Percentiles rank a stretch among this genome's conserved stretches.
Conservation (phyloP, 768 basidiomycete species). For the Postia placenta region DNA sequence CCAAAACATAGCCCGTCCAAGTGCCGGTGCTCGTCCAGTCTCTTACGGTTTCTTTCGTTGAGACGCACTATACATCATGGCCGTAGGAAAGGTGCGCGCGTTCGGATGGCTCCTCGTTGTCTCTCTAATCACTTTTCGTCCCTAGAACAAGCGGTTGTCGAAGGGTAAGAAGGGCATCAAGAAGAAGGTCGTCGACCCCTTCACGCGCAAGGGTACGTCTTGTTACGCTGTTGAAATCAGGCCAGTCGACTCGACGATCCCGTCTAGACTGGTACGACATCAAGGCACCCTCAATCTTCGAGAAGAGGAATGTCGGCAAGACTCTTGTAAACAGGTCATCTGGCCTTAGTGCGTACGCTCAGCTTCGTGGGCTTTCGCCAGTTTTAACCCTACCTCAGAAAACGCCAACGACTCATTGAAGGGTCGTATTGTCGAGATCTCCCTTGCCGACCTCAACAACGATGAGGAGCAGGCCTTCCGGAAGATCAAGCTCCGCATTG, state of each 20-base stretch:
- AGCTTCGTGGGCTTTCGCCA: not conserved
- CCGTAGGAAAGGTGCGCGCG: slow-evolving; percentile 76
- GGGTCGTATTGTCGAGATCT: slow-evolving; percentile 94
- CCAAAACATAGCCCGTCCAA: slow-evolving; percentile 45
- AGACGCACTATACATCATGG: slow-evolving; percentile 50
- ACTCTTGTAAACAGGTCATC: slow-evolving; percentile 97
- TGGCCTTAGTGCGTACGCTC: slow-evolving; percentile 87
- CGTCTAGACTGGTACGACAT: slow-evolving; percentile 95
- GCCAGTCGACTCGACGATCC: too few relatives aligned
- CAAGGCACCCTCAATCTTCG: slow-evolving; percentile 97
- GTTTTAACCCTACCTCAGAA: slow-evolving; percentile 44
- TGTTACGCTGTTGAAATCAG: too few relatives aligned
- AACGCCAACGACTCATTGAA: slow-evolving; percentile 98
- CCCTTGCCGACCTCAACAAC: slow-evolving; percentile 96
- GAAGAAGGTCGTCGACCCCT: slow-evolving; percentile 99
- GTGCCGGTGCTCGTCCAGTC: slow-evolving; percentile 32
- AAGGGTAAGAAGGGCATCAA: slow-evolving; percentile 99
- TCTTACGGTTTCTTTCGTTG: not conserved
- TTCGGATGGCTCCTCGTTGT: not conserved
- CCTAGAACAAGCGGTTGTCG: slow-evolving; percentile 93
- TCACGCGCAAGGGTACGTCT: slow-evolving; percentile 91
- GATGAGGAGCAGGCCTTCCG: slow-evolving; percentile 99
- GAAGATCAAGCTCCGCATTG: slow-evolving; percentile 97
- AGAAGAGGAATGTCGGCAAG: slow-evolving; percentile 95
- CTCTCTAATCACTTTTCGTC: slow-evolving; percentile 4